These are phyloP conservation scores for Filosporella fistucella DNA, from an alignment of 495 filamentous ascomycete species.

Conservation along the genomic window DNA sequence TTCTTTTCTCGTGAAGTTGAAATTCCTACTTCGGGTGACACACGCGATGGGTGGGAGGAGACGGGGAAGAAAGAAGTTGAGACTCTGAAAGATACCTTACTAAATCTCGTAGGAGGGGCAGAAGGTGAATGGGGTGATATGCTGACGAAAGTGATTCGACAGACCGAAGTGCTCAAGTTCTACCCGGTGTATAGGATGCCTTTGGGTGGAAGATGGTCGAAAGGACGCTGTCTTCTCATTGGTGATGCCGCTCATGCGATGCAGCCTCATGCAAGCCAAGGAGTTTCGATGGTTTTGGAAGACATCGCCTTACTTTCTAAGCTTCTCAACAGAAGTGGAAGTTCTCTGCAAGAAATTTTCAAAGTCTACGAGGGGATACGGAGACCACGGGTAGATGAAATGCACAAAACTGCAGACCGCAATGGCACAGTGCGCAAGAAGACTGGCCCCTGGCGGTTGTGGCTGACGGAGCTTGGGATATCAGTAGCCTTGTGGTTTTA, in stretches of 20 bases:
- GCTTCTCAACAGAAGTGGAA: conserved; percentile 21
- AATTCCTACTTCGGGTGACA: conserved; percentile 3
- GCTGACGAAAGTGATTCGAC: conserved; percentile 4
- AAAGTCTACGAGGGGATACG: not conserved
- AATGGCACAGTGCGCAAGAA: conserved; percentile 8
- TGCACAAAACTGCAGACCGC: not conserved
- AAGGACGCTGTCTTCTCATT: conserved; percentile 15
- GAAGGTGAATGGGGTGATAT: conserved; percentile 9
- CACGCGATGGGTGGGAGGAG: conserved; percentile 11
- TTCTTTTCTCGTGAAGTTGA: conserved; percentile 3
- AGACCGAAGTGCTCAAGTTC: conserved; percentile 8
- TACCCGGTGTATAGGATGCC: conserved; percentile 12
- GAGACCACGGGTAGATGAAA: conserved; percentile 11
- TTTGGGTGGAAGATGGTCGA: conserved; percentile 16
- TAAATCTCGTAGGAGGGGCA: not conserved
- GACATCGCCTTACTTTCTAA: conserved; percentile 35
- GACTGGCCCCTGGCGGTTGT: not conserved
- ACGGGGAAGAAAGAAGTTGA: conserved; percentile 10
- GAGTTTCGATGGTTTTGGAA: conserved; percentile 43
- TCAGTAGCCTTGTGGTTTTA: not conserved
- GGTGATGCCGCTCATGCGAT: conserved; percentile 43
- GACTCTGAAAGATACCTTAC: conserved; percentile 1
- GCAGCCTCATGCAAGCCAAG: conserved; percentile 41
- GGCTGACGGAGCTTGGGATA: conserved; percentile 1
- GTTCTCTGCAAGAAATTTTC: not conserved